These are phyloP conservation scores for Orychophragmus violaceus DNA, from an alignment of 345 rosid species.

Conservation along the genomic window DNA sequence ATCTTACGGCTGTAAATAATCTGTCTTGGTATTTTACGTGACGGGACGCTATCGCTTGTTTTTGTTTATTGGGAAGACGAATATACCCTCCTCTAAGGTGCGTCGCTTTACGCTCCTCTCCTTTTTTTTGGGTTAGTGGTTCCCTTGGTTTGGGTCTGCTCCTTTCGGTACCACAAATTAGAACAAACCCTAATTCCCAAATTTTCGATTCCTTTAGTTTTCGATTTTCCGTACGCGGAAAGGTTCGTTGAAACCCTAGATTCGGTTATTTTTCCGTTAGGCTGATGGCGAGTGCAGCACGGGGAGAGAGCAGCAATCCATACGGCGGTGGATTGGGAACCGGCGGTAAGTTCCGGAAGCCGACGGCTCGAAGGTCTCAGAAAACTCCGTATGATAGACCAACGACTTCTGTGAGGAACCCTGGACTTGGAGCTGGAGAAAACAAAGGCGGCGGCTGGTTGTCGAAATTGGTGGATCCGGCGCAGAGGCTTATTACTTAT, in stretches of 20 bases:
- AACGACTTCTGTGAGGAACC: constrained; percentile 38
- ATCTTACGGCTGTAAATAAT: constrained; percentile 3
- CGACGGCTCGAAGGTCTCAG: constrained; percentile 44
- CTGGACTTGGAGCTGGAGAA: constrained; percentile 25
- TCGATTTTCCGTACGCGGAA: constrained; percentile 20
- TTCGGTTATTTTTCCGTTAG: constrained; percentile 18
- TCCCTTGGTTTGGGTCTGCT: background rate
- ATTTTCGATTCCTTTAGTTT: background rate
- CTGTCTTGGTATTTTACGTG: background rate
- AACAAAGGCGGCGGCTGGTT: constrained; percentile 54
- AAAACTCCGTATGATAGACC: constrained; percentile 82
- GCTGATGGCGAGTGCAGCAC: constrained; percentile 46
- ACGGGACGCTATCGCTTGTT: constrained; percentile 9
- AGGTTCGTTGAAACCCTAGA: constrained; percentile 37
- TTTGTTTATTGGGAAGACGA: background rate
- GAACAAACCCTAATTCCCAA: constrained; percentile 45
- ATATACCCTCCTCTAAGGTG: constrained; percentile 21
- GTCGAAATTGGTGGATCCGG: constrained; percentile 87
- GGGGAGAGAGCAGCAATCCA: constrained; percentile 36
- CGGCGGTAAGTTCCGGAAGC: constrained; percentile 73
- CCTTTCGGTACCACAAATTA: constrained; percentile 24
- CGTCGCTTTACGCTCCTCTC: constrained; percentile 30
- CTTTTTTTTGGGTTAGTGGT: constrained; percentile 4
- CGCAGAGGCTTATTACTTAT: constrained; percentile 67
- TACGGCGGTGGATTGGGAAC: constrained; percentile 41